A percentile compares a stretch with the other conserved stretches of the same genome.
Conservation (phyloP, 2,329 filamentous ascomycete species). For the Tolypocladium pustulatum region DNA sequence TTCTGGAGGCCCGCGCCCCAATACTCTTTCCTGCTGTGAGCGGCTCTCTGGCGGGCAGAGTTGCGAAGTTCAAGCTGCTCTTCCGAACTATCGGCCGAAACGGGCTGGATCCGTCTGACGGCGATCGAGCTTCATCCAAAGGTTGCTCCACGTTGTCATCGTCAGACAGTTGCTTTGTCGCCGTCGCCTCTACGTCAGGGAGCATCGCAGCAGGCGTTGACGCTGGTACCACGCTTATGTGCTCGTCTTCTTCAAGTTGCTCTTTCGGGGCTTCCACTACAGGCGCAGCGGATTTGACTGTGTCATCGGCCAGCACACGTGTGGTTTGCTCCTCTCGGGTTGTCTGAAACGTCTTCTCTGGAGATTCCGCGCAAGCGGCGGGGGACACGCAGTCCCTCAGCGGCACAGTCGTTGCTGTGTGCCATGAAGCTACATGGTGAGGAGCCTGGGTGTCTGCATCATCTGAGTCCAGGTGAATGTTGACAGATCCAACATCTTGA, state of each 20-base stretch:
- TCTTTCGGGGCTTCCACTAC: not conserved
- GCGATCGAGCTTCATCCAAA: conserved; percentile 42
- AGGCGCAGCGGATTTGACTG: not conserved
- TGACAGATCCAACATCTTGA: conserved; percentile 29
- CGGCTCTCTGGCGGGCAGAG: conserved; percentile 82
- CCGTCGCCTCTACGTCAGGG: not conserved
- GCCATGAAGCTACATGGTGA: conserved; percentile 9
- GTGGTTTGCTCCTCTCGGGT: conserved; percentile 33
- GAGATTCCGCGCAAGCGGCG: conserved; percentile 17
- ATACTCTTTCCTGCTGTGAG: conserved; percentile 76
- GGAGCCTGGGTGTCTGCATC: conserved; percentile 9
- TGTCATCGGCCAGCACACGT: conserved; percentile 7
- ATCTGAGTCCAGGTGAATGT: conserved; percentile 12
- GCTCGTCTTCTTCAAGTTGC: not conserved
- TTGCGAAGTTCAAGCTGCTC: conserved; percentile 90
- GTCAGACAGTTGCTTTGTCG: not conserved
- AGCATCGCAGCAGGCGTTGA: not conserved
- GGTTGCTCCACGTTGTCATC: not conserved
- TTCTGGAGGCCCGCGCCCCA: conserved; percentile 60
- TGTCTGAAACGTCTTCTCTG: conserved; percentile 29
- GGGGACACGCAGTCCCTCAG: conserved; percentile 13
- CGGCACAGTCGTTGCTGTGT: conserved; percentile 7
- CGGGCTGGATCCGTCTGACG: conserved; percentile 63
- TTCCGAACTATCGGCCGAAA: conserved; percentile 73
- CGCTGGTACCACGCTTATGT: not conserved